A percentile compares a stretch with the other conserved stretches of the same genome.
These are phyloP conservation scores for Phytophthora parvispora DNA, from an alignment of 352 stramenopile genomes.

Conservation along the genomic window DNA sequence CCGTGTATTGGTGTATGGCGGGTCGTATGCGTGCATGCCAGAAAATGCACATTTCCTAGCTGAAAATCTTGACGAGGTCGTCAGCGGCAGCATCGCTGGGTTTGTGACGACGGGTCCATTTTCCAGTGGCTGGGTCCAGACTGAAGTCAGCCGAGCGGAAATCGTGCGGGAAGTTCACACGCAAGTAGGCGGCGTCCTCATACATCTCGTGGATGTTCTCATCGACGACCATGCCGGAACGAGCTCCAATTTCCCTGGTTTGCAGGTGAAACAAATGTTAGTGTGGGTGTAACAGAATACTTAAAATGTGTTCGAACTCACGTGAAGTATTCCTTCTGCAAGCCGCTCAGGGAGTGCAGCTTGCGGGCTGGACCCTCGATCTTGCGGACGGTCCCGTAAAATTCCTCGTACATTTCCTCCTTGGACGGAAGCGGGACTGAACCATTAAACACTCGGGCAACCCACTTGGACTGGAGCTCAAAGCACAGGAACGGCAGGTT, in stretches of 20 bases:
- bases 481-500: constrained; percentile 81
- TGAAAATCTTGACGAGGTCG: constrained; percentile 34
- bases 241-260: constrained; percentile 37
- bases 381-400: constrained; percentile 45
- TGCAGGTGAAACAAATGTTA: constrained; percentile 8
- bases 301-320: constrained; percentile 12
- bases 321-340: constrained; percentile 55
- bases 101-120: constrained; percentile 45
- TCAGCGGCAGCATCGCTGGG: constrained; percentile 2
- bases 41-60: constrained; percentile 1
- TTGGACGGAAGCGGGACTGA: constrained; percentile 51
- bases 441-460: constrained; percentile 56
- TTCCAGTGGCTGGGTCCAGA: constrained; percentile 44
- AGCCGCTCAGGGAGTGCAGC: constrained; percentile 60
- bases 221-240: constrained; percentile 45
- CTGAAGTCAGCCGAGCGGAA: constrained; percentile 70
- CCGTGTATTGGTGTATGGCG: not conserved
- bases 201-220: constrained; percentile 70
- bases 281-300: not conserved
- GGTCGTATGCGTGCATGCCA: not conserved
- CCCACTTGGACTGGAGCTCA: constrained; percentile 76
- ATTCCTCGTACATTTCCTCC: constrained; percentile 68
- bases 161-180: constrained; percentile 63
- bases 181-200: constrained; percentile 59
- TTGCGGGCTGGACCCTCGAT: constrained; percentile 56